Base-by-base conservation (phyloP, 2,329 filamentous ascomycete species). In the Epichloe gansuensis region DNA sequence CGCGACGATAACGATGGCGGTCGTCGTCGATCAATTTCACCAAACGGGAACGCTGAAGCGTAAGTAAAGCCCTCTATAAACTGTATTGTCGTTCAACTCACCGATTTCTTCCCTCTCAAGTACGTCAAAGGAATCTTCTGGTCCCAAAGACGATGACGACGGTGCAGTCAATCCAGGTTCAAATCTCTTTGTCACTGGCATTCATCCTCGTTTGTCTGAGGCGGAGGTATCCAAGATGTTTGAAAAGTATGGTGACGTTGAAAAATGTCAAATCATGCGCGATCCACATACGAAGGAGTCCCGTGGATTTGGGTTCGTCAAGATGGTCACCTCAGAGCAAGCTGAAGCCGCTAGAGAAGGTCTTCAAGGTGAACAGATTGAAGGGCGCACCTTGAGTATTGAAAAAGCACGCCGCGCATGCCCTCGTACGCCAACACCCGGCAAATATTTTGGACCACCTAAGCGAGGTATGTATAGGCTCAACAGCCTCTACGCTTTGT, bases 251-350 rank as follows among this genome's bases (percentile, higher is more conserved):
- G 93, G 93, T 61, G 90, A 95, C 67, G 93, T 98, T 50, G 91
- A 97, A 75, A 97, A 94, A 74, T 97, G 91, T 76, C 94, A 96
- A 71, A 98, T 98, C 75, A 98, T 98, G 93, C 83, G 91, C 65
- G 93, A 98, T 67, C 93, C 93, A 57, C 93, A 98, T 72, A 94
- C 88, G 65, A 95, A 95, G 74, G 93, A 98, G 73, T 97, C 91
- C 62, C 93, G 93, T 71, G 93, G 93, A 60, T 98, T 98, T 61
- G 93, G 93, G 53, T 98, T 98, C 75, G 93, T 98, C 69, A 97
- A 98, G 77, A 97, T 98, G 91, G 83, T 90, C 56, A 94, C 89
- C 54, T 82, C 88, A 48, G 91, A 97, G 52, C 88, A 95, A 72
- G 93, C 93, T 58, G 93, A 98, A 71, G 91, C 93, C 61, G 93